Conservation (phyloP, 768 basidiomycete species). For the Podaxis sp. region DNA sequence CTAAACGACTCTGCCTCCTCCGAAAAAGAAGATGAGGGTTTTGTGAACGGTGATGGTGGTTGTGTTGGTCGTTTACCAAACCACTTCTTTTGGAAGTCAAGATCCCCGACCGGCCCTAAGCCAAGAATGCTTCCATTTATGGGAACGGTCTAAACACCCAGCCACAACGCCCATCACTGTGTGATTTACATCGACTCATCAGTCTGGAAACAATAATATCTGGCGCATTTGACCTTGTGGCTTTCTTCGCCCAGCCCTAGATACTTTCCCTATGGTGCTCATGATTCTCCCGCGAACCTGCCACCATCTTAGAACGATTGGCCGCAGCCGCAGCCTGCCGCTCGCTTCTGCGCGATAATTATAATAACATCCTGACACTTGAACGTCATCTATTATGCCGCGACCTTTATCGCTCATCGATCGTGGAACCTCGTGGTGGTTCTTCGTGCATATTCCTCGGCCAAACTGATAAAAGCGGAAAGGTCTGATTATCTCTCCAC, state of each 20-base stretch:
- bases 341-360: neutral
- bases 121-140: conserved; percentile 5
- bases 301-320: neutral
- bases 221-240: neutral
- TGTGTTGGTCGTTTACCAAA: conserved; percentile 15
- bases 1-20: conserved; percentile 67
- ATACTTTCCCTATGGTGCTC: neutral
- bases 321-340: conserved; percentile 5
- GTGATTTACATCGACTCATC: neutral
- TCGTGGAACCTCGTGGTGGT: neutral
- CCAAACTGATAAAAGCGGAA: neutral
- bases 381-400: neutral
- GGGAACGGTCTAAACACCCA: neutral
- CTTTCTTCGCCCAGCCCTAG: neutral
- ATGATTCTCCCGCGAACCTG: conserved; percentile 22
- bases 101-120: conserved; percentile 14
- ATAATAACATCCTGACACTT: neutral
- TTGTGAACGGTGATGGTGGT: conserved; percentile 36
- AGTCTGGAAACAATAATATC: neutral
- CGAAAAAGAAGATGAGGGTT: conserved; percentile 53
- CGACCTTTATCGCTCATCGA: conserved; percentile 17
- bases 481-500: neutral
- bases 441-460: neutral
- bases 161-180: neutral
- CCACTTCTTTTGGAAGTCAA: conserved; percentile 6